Base-by-base conservation (phyloP, 345 rosid genomes). In the Excoecaria agallocha region DNA sequence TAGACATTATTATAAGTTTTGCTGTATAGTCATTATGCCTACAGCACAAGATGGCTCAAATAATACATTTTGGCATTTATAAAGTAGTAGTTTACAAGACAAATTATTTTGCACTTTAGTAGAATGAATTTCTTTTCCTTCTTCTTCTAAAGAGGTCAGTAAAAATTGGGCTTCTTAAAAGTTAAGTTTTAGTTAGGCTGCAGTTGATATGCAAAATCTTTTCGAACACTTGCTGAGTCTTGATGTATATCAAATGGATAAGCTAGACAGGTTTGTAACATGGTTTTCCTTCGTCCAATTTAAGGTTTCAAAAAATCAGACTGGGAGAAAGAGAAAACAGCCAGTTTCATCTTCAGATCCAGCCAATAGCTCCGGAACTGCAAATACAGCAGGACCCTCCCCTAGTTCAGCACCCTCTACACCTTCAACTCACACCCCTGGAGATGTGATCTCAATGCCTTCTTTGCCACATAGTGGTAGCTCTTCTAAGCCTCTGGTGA, bases 401-500 rank as follows among this genome's bases (percentile, higher is more conserved):
- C 99, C 99, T 20, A 90, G 99, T 85, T 95, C 99, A 71, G 98
- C 98, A 25, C 98, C 99, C 50, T 95, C 99, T 59, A 95, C 99
- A 6, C 98, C 99, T 22, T 95, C 99, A 73, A 93, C 98, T 69
- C 98, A 93, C 81, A 93, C 96, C 55, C 93, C 99, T 69, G 90
- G 97, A 77, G 99, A 95, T 87, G 97, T 87, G 82, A 86, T 92
- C 77, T 89, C 97, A 8, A 85, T 94, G 90, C 90, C 99, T 74
- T 85, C 92, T 82, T 68, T 95, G 86, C 93, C 97, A 35, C 98
- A 88, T 74, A 85, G 83, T 78, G 89, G 97, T 51, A 81, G 90
- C 79, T 89, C 99, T 11, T 93, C 99, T 74, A 95, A 93, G 86
- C 84, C 96, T 22, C 66, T 91, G 65, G 86, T 88, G 84, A 85